Conservation (phyloP, 2,329 filamentous ascomycete species). For the Ascochyta rabiei region DNA sequence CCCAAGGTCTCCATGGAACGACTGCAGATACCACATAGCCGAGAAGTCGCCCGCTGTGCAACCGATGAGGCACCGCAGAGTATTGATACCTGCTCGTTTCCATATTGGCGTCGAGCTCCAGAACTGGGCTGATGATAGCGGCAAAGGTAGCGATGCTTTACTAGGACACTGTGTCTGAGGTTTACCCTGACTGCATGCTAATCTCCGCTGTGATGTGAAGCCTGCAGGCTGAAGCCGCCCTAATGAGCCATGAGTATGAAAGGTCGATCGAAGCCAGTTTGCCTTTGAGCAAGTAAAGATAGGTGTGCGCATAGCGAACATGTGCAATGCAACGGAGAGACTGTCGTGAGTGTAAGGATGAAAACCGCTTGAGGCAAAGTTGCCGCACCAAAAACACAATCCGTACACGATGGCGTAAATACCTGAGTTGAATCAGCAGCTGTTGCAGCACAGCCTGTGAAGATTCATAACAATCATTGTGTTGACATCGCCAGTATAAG, state of each 20-base stretch:
- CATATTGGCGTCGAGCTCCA: conserved; percentile 51
- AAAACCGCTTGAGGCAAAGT: not conserved
- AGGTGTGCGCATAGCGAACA: not conserved
- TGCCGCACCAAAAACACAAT: conserved; percentile 1
- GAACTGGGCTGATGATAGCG: conserved; percentile 29
- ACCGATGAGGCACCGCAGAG: conserved; percentile 61
- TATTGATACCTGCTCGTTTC: conserved; percentile 61
- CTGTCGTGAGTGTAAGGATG: not conserved
- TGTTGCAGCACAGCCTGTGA: not conserved
- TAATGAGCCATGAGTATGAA: not conserved
- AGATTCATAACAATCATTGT: not conserved
- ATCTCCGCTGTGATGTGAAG: not conserved
- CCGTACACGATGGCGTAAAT: not conserved
- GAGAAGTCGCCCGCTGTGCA: conserved; percentile 64
- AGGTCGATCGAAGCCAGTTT: not conserved
- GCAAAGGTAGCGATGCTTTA: not conserved
- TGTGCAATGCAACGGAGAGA: not conserved
- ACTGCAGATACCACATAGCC: conserved; percentile 62
- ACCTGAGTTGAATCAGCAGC: too few relatives aligned
- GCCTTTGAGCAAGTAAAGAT: not conserved
- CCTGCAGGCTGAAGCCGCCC: not conserved
- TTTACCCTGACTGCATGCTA: conserved; percentile 1
- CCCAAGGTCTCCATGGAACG: conserved; percentile 54
- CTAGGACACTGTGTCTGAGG: not conserved
- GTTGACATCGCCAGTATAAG: not conserved